Evolutionary conservation across 2,329 filamentous ascomycete species (phyloP).

Genomic region (Epichloe elymi): DNA sequence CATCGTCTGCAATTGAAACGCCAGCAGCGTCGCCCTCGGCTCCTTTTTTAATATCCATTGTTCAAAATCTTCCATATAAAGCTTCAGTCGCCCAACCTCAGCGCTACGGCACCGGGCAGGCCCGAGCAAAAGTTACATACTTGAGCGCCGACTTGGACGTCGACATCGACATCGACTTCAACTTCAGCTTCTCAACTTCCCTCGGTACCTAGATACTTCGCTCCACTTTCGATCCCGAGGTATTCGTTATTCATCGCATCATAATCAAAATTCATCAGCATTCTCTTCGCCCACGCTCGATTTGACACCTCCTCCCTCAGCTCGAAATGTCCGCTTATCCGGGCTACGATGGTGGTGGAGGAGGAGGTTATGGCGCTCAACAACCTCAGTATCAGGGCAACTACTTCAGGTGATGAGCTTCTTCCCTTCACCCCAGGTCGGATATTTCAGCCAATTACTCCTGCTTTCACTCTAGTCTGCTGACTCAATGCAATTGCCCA

Average conservation of each 20-base stretch:
- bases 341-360: conserved; percentile 28
- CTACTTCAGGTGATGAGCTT: conserved; percentile 10
- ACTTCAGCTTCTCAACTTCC: background rate
- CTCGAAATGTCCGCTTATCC: conserved; percentile 50
- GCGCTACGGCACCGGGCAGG: background rate
- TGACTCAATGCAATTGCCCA: background rate
- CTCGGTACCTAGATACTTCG: background rate
- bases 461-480: background rate
- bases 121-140: too few species aligned
- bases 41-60: background rate
- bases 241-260: background rate
- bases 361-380: conserved; percentile 29
- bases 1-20: background rate
- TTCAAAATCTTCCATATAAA: background rate
- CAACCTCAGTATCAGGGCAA: conserved; percentile 27
- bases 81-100: background rate
- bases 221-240: background rate
- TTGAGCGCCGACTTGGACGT: background rate
- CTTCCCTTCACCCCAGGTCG: background rate
- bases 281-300: background rate
- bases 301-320: background rate
- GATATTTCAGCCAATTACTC: background rate
- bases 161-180: background rate
- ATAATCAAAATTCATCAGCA: background rate
- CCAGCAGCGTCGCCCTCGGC: background rate